Conservation (phyloP, 306 rosid genomes). For the Prunus salicina region DNA sequence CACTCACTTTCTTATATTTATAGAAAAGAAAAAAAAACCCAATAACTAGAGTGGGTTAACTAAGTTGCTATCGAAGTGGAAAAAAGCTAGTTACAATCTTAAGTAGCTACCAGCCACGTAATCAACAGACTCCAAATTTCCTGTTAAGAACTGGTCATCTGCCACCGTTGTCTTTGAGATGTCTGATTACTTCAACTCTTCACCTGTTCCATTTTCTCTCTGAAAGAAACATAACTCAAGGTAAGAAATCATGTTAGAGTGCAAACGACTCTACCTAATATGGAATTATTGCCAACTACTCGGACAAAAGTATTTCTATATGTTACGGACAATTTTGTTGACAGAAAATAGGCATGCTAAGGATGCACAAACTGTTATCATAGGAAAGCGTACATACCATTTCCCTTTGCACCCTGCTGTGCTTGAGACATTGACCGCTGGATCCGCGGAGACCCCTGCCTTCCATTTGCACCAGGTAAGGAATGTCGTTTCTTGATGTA, state of each 20-base stretch:
- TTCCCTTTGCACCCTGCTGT: constrained; percentile 57
- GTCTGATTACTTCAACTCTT: constrained; percentile 28
- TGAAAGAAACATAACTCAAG: constrained; percentile 45
- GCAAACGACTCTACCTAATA: background rate
- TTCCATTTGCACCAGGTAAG: constrained; percentile 75
- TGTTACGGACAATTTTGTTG: background rate
- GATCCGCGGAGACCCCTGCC: constrained; percentile 84
- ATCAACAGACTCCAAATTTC: constrained; percentile 30
- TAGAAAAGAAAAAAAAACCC: background rate
- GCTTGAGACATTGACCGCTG: constrained; percentile 61
- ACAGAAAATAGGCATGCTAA: background rate
- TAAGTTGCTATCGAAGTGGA: constrained; percentile 14
- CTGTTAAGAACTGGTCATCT: constrained; percentile 28
- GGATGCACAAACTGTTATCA: constrained; percentile 20
- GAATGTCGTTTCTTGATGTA: constrained; percentile 83
- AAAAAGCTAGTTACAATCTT: constrained; percentile 24
- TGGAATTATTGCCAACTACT: background rate
- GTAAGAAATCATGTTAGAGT: constrained; percentile 19
- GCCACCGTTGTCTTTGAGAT: constrained; percentile 19
- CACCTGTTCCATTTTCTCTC: constrained; percentile 91
- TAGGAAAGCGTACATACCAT: constrained; percentile 36
- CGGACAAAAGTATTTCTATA: background rate
- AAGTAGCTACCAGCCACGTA: constrained; percentile 35
- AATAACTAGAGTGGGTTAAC: constrained; percentile 14
- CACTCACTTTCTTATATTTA: constrained; percentile 36